Evolutionary conservation across 2,329 filamentous ascomycete species (phyloP), one percentile per base, ranked within the genome.

Genomic region (Diaporthe batatas): DNA sequence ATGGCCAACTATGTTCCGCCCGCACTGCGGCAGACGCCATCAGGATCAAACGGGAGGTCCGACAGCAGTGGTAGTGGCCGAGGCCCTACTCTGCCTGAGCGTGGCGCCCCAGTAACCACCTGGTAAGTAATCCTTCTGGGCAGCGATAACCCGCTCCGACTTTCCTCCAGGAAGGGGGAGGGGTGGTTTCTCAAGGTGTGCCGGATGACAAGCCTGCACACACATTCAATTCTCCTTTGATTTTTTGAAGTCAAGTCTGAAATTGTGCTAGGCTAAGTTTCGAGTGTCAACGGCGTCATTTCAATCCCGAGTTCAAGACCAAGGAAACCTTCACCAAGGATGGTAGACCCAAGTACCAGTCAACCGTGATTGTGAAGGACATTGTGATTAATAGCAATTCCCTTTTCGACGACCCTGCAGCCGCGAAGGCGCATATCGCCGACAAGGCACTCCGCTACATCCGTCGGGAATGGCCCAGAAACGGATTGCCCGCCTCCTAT

Each of bases 201-300:
- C 25, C 2, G 18, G 1, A 39, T 18, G 21, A 18, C 2, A 23
- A 5, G 8, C 49, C 12, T 4, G 6, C 14, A 6, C 34, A 6
- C 59, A 16, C 6, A 65, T 11, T 8, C 23, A 3, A 2, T 65
- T 21, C 21, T 55, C 21, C 25, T 65, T 11, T 4, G 34, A 7
- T 44, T 34, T n/a, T 18, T 18, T 10, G 25, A 4, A 7, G 2
- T 14, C 21, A 29, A 18, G 29, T 10, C 62, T 51, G 12, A 65
- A 21, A 51, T 18, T 34, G 44, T 39, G 21, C 12, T n/a, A 65
- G 62, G 64, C 70, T 77, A 2, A 75, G 72, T 14, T 53, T 34
- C 5, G 74, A 75, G 70, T 78, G 76, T 49, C 77, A 76, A 68
- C 44, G 23, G 10, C 77, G 75, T 29, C 32, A 58, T n/a, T 77